Percentiles rank a stretch among this genome's conserved stretches.
These are phyloP conservation scores for Paecilomyces sp. DNA, from an alignment of 2,329 filamentous ascomycete species.

Conservation along the genomic window DNA sequence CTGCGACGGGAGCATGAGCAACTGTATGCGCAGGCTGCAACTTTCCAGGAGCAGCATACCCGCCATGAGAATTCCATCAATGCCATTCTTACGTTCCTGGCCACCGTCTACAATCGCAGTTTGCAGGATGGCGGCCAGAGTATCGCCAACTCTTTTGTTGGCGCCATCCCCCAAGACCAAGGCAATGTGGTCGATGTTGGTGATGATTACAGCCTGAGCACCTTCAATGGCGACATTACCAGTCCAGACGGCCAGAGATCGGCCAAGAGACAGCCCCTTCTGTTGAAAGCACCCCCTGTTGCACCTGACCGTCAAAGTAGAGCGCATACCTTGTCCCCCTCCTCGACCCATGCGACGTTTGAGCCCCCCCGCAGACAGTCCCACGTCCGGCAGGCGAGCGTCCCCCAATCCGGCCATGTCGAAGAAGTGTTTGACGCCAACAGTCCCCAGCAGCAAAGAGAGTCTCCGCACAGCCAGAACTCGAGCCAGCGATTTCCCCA, in stretches of 20 bases:
- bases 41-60: constrained; percentile 86
- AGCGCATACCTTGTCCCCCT: constrained; percentile 31
- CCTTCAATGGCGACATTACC: constrained; percentile 26
- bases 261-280: constrained; percentile 39
- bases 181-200: constrained; percentile 57
- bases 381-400: constrained; percentile 23
- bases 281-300: constrained; percentile 38
- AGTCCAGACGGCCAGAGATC: constrained; percentile 31
- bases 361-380: constrained; percentile 18
- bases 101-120: constrained; percentile 91
- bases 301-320: constrained; percentile 17
- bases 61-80: constrained; percentile 99
- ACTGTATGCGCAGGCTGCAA: constrained; percentile 77
- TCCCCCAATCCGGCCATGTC: constrained; percentile 27
- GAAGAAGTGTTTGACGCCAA: constrained; percentile 38
- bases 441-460: constrained; percentile 20
- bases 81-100: constrained; percentile 93
- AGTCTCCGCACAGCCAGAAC: constrained; percentile 11
- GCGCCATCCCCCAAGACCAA: constrained; percentile 59
- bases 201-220: constrained; percentile 40
- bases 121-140: constrained; percentile 71
- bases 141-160: constrained; percentile 76
- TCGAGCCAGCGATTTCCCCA: constrained; percentile 22
- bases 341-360: constrained; percentile 20
- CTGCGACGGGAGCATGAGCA: constrained; percentile 81